Evolutionary conservation across 768 basidiomycete genomes (phyloP).

Genomic region (Tulasnella sp.): DNA sequence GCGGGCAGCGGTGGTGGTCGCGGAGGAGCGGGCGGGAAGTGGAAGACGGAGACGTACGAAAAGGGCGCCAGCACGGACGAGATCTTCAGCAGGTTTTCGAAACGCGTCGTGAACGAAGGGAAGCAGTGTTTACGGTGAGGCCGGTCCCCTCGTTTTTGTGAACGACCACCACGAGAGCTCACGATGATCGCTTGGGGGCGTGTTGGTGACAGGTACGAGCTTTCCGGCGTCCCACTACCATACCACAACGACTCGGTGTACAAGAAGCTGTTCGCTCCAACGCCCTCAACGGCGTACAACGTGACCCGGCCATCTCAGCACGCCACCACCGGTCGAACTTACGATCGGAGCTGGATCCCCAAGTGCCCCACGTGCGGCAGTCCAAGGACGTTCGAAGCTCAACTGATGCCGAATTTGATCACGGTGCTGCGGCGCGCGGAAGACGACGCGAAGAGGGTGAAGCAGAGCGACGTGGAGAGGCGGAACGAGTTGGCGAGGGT

Average conservation of each 20-base stretch:
- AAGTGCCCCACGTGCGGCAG: conserved; percentile 64
- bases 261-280: conserved; percentile 62
- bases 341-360: conserved; percentile 53
- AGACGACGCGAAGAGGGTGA: conserved; percentile 30
- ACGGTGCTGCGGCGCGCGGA: conserved; percentile 52
- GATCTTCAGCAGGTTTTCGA: conserved; percentile 80
- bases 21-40: conserved; percentile 49
- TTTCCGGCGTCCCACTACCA: conserved; percentile 78
- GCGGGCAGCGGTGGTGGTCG: conserved; percentile 36
- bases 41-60: conserved; percentile 75
- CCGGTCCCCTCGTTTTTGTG: no score
- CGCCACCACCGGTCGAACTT: conserved; percentile 44
- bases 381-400: conserved; percentile 80
- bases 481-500: conserved; percentile 55
- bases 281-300: background rate
- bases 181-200: no score
- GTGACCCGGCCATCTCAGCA: background rate
- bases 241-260: conserved; percentile 77
- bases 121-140: conserved; percentile 83
- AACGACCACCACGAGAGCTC: no score
- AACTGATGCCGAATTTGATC: conserved; percentile 92
- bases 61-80: conserved; percentile 69
- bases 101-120: conserved; percentile 62
- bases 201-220: conserved; percentile 62
- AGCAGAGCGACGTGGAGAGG: conserved; percentile 62